Evolutionary conservation across 2,329 filamentous ascomycete genomes (phyloP).

Genomic region (Ceratocystis cacaofunesta): DNA sequence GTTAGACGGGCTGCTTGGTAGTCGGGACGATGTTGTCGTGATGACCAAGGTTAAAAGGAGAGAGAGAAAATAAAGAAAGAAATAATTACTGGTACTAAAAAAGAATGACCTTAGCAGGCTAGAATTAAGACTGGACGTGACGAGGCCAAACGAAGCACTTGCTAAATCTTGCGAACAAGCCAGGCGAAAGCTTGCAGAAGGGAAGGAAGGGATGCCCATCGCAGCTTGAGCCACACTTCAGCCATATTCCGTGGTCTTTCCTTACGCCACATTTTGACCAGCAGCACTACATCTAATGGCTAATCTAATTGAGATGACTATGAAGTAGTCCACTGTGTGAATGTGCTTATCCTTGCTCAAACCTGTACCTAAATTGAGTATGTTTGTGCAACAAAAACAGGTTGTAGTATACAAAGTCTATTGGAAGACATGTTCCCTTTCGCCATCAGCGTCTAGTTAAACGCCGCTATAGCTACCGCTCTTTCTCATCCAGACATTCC

Average conservation of each 20-base stretch:
- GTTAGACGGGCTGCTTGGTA: not conserved
- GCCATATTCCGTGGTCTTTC: not conserved
- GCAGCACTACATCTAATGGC: not conserved
- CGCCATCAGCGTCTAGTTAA: not conserved
- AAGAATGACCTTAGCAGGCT: not conserved
- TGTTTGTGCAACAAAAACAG: not conserved
- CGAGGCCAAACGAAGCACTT: not conserved
- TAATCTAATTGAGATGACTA: not conserved
- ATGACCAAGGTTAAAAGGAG: not conserved
- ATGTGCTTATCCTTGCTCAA: not conserved
- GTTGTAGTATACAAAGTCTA: slow-evolving; percentile 15
- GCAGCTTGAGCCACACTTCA: not conserved
- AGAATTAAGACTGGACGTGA: not conserved
- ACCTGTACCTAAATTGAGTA: not conserved
- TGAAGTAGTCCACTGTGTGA: not conserved
- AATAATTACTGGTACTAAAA: not conserved
- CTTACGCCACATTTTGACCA: not conserved
- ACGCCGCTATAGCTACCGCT: not conserved
- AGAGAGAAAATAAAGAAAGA: not conserved
- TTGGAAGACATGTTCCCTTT: not conserved
- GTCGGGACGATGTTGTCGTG: not conserved
- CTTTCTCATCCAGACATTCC: not conserved
- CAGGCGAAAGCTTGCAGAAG: not conserved
- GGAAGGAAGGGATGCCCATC: not conserved
- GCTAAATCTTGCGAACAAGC: not conserved